Evolutionary conservation across 208 protist species (phyloP).

Genomic region (Crithidia expoeki): DNA sequence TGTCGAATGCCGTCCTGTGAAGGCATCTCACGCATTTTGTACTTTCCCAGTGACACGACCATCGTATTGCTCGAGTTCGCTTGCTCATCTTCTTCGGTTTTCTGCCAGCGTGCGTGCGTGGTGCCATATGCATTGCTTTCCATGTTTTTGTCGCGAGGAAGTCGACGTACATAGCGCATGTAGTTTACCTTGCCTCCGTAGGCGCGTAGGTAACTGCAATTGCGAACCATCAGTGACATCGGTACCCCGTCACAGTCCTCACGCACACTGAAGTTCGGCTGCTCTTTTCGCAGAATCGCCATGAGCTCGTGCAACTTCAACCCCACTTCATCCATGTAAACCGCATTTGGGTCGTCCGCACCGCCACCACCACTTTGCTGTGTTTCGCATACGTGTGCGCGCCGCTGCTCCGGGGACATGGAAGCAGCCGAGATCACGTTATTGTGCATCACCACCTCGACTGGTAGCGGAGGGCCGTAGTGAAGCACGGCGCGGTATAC

Average conservation of each 20-base stretch:
- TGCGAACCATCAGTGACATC: slow-evolving; percentile 79
- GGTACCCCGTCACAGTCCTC: slow-evolving; percentile 74
- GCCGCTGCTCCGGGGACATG: not conserved
- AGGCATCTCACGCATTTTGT: slow-evolving; percentile 84
- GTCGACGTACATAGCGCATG: slow-evolving; percentile 74
- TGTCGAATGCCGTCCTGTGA: slow-evolving; percentile 80
- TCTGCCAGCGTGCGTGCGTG: too few relatives aligned
- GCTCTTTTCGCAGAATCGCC: slow-evolving; percentile 46
- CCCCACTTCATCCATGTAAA: slow-evolving; percentile 75
- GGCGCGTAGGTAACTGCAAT: slow-evolving; percentile 74
- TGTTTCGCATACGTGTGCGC: not conserved
- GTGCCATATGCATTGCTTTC: not conserved
- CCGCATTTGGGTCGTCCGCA: slow-evolving; percentile 38
- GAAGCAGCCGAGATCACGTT: slow-evolving; percentile 37
- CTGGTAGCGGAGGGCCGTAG: slow-evolving; percentile 80
- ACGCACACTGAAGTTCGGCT: slow-evolving; percentile 66
- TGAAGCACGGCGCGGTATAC: slow-evolving; percentile 62
- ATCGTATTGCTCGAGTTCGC: too few relatives aligned
- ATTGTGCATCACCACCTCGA: slow-evolving; percentile 67
- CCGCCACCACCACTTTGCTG: slow-evolving; percentile 12
- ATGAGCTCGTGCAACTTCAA: slow-evolving; percentile 65
- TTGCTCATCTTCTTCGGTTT: too few relatives aligned
- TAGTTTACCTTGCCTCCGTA: slow-evolving; percentile 70
- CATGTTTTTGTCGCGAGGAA: slow-evolving; percentile 3
- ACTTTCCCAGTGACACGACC: slow-evolving; percentile 61